Conservation (phyloP, 2,329 filamentous ascomycete genomes). For the Fusarium nelsonii region DNA sequence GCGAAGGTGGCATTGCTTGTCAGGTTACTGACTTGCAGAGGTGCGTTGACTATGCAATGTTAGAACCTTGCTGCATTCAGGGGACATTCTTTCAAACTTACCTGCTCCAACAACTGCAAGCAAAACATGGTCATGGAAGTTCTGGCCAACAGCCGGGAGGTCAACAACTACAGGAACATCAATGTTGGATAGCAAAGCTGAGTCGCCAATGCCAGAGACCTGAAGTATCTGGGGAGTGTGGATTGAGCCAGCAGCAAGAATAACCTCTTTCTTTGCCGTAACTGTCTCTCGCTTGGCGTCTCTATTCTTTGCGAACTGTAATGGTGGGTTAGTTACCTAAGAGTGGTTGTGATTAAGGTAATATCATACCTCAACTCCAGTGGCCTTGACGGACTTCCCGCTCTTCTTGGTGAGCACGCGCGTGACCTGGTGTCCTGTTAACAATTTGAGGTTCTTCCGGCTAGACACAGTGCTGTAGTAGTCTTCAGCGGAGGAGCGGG, state of each 20-base stretch:
- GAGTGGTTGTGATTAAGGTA: accelerated
- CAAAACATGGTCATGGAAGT: conserved; percentile 57
- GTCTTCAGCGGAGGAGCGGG: conserved; percentile 37
- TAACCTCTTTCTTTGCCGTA: conserved; percentile 53
- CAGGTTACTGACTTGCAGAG: conserved; percentile 20
- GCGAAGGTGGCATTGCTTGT: conserved; percentile 38
- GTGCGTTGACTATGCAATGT: conserved; percentile 23
- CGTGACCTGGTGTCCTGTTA: conserved; percentile 35
- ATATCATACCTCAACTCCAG: conserved; percentile 35
- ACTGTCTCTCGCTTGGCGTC: background rate
- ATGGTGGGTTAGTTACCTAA: background rate
- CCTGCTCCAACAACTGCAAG: conserved; percentile 15
- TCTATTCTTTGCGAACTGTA: conserved; percentile 23
- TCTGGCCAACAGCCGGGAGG: conserved; percentile 63
- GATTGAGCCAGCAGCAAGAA: conserved; percentile 57
- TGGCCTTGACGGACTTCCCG: conserved; percentile 12
- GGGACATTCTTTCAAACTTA: background rate
- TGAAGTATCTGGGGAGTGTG: conserved; percentile 61
- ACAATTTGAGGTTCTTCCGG: conserved; percentile 34
- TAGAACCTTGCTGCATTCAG: background rate
- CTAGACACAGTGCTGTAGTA: conserved; percentile 28
- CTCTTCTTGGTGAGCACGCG: conserved; percentile 34
- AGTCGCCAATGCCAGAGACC: conserved; percentile 62
- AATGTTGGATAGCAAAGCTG: conserved; percentile 52
- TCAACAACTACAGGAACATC: conserved; percentile 58